Evolutionary conservation across 805 yeast genomes (phyloP).

Genomic region (Sugiyamaella valdiviana): DNA sequence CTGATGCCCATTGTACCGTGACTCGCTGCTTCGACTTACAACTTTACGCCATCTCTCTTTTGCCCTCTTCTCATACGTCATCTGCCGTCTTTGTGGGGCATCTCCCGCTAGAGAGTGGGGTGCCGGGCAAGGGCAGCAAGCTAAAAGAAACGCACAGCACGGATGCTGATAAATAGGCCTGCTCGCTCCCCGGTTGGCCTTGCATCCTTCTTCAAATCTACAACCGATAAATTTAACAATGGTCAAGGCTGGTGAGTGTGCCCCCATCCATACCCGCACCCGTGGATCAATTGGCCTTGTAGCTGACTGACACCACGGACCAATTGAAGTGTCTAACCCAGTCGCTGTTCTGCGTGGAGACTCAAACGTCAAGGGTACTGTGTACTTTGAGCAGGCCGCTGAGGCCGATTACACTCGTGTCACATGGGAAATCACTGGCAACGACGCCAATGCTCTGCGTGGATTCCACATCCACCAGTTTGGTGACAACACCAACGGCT

Average conservation of each 20-base stretch:
- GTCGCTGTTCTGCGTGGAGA: slow-evolving; percentile 98
- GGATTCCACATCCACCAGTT: slow-evolving; percentile 98
- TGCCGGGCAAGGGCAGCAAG: background rate
- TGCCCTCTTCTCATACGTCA: too few relatives aligned
- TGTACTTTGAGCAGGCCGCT: slow-evolving; percentile 74
- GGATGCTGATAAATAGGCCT: background rate
- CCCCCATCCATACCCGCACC: too few relatives aligned
- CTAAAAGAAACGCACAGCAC: background rate
- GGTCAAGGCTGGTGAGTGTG: slow-evolving; percentile 64
- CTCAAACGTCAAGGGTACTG: slow-evolving; percentile 80
- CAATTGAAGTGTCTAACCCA: too few relatives aligned
- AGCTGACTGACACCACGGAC: too few relatives aligned
- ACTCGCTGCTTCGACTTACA: too few relatives aligned
- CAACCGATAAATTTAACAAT: slow-evolving; percentile 30
- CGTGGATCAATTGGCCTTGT: background rate
- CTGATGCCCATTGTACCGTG: too few relatives aligned
- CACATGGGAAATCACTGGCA: slow-evolving; percentile 84
- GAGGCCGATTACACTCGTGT: slow-evolving; percentile 81
- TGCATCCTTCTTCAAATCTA: background rate
- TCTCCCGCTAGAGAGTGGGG: background rate
- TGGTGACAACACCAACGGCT: slow-evolving; percentile 99
- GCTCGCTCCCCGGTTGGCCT: background rate
- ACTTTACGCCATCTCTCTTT: too few relatives aligned
- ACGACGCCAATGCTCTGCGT: slow-evolving; percentile 78
- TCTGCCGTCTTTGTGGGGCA: too few relatives aligned